Conservation (phyloP, 2,329 filamentous ascomycete species). For the Cercospora brassicicola region DNA sequence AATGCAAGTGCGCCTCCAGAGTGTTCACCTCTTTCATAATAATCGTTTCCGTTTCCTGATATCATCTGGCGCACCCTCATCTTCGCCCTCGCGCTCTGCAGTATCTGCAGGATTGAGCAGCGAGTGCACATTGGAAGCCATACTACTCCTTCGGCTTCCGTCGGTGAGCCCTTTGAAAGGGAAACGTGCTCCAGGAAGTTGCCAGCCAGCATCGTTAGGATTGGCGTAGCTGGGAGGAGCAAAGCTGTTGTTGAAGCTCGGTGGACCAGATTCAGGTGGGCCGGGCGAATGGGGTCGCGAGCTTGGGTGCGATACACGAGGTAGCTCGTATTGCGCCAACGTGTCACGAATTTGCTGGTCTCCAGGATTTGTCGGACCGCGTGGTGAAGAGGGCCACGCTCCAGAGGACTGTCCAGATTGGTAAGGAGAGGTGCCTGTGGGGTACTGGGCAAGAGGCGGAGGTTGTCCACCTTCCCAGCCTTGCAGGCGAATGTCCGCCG, state of each 20-base stretch:
- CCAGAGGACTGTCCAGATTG: conserved; percentile 61
- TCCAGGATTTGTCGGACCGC: conserved; percentile 47
- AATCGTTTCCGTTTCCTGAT: conserved; percentile 60
- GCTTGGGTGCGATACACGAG: conserved; percentile 49
- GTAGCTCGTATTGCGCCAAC: conserved; percentile 65
- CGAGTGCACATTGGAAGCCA: conserved; percentile 69
- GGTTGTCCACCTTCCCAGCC: conserved; percentile 73
- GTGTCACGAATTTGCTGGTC: conserved; percentile 65
- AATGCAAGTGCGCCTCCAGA: conserved; percentile 5
- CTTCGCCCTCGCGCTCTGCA: conserved; percentile 64
- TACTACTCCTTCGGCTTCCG: conserved; percentile 67
- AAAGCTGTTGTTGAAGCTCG: conserved; percentile 51
- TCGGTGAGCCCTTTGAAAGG: conserved; percentile 55
- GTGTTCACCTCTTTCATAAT: conserved; percentile 39
- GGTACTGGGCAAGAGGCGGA: conserved; percentile 44
- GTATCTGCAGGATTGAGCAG: conserved; percentile 69
- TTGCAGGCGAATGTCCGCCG: conserved; percentile 81
- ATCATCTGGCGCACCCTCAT: conserved; percentile 59
- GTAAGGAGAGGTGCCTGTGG: conserved; percentile 61
- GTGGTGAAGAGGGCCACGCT: conserved; percentile 68
- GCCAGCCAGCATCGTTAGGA: conserved; percentile 58
- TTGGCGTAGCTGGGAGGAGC: conserved; percentile 54
- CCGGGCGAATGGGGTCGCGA: conserved; percentile 46
- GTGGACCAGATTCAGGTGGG: conserved; percentile 47
- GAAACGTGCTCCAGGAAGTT: conserved; percentile 53